phyloP scores from a whole-genome alignment of 2,329 filamentous ascomycete species.

The Cercospora citrullina region DNA sequence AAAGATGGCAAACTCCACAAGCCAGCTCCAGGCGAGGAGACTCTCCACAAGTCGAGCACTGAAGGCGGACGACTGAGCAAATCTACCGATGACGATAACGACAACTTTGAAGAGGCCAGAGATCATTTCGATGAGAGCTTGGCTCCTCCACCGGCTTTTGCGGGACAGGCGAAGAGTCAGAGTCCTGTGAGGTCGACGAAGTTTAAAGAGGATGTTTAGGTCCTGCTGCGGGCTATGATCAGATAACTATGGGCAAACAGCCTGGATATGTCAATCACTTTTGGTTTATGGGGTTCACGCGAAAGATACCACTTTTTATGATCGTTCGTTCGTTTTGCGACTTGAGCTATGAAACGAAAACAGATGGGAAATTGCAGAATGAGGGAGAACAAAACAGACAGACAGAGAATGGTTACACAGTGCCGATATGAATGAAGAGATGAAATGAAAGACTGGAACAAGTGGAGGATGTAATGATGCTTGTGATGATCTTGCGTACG shows the following conservation, averaged over 20 bases:
- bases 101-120: constrained; percentile 56
- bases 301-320: neutral
- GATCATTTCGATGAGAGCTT: constrained; percentile 53
- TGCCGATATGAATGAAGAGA: neutral
- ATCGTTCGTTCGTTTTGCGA: neutral
- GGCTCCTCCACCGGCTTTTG: constrained; percentile 45
- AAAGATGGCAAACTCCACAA: constrained; percentile 13
- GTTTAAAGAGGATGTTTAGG: constrained; percentile 59
- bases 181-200: constrained; percentile 55
- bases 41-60: constrained; percentile 2
- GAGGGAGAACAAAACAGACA: neutral
- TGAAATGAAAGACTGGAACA: neutral
- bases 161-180: constrained; percentile 40
- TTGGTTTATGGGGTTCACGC: neutral
- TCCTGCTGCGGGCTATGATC: too few species aligned
- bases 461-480: neutral
- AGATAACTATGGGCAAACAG: too few species aligned
- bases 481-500: neutral
- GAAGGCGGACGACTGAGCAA: constrained; percentile 4
- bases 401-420: constrained; percentile 3
- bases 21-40: neutral
- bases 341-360: neutral
- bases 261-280: neutral
- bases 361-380: neutral
- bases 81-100: constrained; percentile 41